Base-by-base conservation (phyloP, 2,329 filamentous ascomycete species). In the Verticillium dahliae region DNA sequence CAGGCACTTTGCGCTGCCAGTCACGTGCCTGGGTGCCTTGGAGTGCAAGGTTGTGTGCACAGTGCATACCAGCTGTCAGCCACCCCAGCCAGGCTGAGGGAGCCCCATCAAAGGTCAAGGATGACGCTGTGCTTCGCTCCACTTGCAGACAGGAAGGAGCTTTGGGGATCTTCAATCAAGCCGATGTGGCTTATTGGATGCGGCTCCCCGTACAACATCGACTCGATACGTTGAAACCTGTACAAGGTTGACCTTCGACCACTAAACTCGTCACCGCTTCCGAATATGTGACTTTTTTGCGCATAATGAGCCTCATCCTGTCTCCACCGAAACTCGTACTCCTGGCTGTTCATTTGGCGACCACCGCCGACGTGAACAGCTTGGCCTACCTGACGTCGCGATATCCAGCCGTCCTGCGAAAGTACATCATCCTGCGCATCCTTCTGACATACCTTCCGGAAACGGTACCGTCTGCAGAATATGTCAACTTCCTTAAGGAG, bases 401-500 rank as follows among this genome's bases (percentile, higher is more conserved):
- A 45, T 78, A 90, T 67, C 74, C 76, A 60, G 77, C 82, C 60
- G 80, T 87, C 41, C 78, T 95, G 60, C 80, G 82, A 34, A 81
- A 83, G 55, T 85, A 90, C 61, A 76, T 92, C 14, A 71, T 91
- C 31, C 79, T 95, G 62, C 86, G 89, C 55, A 86, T 95, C 60
- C 76, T 96, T 27, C 81, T 96, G 56, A 91, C 88, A 22, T 91
- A 89, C 70, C 80, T 96, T 1, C 91, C 92, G 33, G 90, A 94
- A 73, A 88, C 83, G 54, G 70, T 86, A 5, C 83, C 83, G 5
- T 86, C 91, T 5, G 75, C 74, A n/a, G 72, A 78, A 56, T 93
- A 93, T 70, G 77, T 85, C 18, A 76, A 77, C 14, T 83, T 91
- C 59, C 70, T 92, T 18, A 74, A 82, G 67, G 81, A 85, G 59